Percentiles rank a stretch among this genome's conserved stretches.
phyloP scores from a whole-genome alignment of 2,329 filamentous ascomycete species.

The Cercospora citrullina region DNA sequence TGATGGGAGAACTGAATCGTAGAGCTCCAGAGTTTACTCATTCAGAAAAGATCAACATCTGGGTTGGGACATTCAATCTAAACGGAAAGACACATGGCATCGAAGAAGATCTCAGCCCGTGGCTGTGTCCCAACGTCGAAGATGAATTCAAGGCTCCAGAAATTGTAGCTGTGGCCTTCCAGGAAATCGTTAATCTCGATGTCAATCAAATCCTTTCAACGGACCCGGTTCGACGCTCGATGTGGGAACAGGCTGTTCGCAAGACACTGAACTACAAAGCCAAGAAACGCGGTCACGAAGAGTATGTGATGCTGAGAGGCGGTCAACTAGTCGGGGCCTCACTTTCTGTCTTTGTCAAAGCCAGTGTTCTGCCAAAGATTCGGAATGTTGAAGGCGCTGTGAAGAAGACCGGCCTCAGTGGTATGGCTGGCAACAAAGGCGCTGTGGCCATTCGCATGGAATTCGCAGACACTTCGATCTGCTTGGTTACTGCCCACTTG shows the following conservation, averaged over 20 bases:
- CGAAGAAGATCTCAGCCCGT: constrained; percentile 75
- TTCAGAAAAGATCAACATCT: constrained; percentile 72
- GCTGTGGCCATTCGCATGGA: constrained; percentile 96
- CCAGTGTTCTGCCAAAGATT: constrained; percentile 73
- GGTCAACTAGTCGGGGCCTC: constrained; percentile 94
- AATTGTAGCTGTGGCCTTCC: constrained; percentile 88
- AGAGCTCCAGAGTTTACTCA: constrained; percentile 71
- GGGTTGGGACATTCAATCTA: constrained; percentile 88
- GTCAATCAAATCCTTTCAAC: constrained; percentile 99
- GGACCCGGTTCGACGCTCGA: constrained; percentile 78
- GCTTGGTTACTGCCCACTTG: constrained; percentile 94
- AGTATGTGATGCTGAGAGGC: constrained; percentile 85
- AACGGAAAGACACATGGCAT: constrained; percentile 83
- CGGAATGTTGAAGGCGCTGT: constrained; percentile 96
- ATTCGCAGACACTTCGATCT: constrained; percentile 87
- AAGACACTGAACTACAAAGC: constrained; percentile 73
- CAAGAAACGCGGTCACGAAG: constrained; percentile 63
- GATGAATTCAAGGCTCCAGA: constrained; percentile 67
- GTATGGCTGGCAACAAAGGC: constrained; percentile 97
- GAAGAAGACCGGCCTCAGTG: constrained; percentile 93
- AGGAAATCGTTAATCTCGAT: constrained; percentile 97
- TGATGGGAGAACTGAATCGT: constrained; percentile 72
- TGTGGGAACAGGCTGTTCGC: constrained; percentile 84
- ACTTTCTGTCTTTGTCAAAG: constrained; percentile 84
- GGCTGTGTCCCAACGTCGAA: constrained; percentile 72